Evolutionary conservation across 2,329 filamentous ascomycete genomes (phyloP).

Genomic region (Fulvia fulva): DNA sequence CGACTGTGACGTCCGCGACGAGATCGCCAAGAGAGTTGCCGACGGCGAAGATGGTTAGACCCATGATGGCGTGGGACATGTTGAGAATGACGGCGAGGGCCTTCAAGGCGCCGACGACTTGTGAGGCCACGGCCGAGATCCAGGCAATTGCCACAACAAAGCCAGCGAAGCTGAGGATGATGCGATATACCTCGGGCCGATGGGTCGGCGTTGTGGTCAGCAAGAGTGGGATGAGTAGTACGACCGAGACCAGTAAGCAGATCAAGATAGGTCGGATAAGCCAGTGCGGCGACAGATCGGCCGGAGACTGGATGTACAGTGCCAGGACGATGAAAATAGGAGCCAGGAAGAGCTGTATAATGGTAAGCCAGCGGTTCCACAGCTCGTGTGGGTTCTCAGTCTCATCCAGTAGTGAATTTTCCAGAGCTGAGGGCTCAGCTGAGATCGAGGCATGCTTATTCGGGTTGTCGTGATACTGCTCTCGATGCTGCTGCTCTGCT

Average conservation of each 20-base stretch:
- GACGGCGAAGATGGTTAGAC: conserved; percentile 91
- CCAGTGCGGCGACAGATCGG: conserved; percentile 50
- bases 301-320: conserved; percentile 44
- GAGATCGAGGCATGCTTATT: conserved; percentile 4
- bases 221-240: conserved; percentile 64
- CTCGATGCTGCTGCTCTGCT: conserved; percentile 26
- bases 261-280: conserved; percentile 52
- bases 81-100: conserved; percentile 85
- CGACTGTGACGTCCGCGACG: conserved; percentile 91
- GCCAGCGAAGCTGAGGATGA: conserved; percentile 78
- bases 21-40: conserved; percentile 93
- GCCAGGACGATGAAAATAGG: conserved; percentile 78
- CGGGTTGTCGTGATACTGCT: conserved; percentile 20
- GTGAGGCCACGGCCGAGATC: conserved; percentile 93
- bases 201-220: conserved; percentile 63
- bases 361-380: conserved; percentile 91
- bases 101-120: conserved; percentile 93
- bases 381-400: conserved; percentile 30
- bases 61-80: conserved; percentile 92
- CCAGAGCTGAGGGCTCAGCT: conserved; percentile 12
- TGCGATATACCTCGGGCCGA: conserved; percentile 65
- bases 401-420: conserved; percentile 3
- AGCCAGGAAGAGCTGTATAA: conserved; percentile 79
- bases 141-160: conserved; percentile 90
- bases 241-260: conserved; percentile 53